phyloP scores from a whole-genome alignment of 2,329 filamentous ascomycete species.

The Fusarium citri region DNA sequence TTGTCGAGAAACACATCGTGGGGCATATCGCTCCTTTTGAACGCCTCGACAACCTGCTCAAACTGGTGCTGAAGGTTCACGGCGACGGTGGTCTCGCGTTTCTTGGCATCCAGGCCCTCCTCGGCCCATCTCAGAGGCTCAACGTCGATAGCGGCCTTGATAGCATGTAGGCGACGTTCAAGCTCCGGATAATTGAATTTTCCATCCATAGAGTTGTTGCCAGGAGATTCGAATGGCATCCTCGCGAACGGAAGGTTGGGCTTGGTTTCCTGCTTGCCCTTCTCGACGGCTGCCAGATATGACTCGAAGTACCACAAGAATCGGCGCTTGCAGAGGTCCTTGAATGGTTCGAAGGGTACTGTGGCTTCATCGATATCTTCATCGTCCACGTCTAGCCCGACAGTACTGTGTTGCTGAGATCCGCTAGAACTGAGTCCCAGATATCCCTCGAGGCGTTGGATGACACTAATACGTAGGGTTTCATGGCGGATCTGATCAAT shows the following conservation, averaged over 20 bases:
- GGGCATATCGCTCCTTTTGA: constrained; percentile 77
- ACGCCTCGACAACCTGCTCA: constrained; percentile 81
- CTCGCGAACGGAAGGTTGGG: constrained; percentile 74
- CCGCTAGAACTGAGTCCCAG: constrained; percentile 72
- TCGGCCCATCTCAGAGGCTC: constrained; percentile 79
- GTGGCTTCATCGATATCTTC: constrained; percentile 66
- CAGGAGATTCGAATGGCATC: constrained; percentile 84
- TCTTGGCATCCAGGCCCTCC: constrained; percentile 72
- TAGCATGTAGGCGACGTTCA: constrained; percentile 72
- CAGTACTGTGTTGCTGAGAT: constrained; percentile 47
- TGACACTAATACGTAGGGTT: constrained; percentile 84
- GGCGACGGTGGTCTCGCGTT: constrained; percentile 78
- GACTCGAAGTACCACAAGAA: constrained; percentile 97
- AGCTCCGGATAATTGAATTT: constrained; percentile 84
- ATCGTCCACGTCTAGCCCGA: constrained; percentile 55
- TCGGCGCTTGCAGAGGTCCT: constrained; percentile 87
- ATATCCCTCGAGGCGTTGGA: constrained; percentile 85
- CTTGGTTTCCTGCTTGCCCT: constrained; percentile 71
- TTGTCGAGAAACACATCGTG: constrained; percentile 82
- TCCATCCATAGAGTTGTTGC: constrained; percentile 86
- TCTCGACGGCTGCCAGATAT: constrained; percentile 78
- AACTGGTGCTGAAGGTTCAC: constrained; percentile 86
- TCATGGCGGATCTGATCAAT: constrained; percentile 84
- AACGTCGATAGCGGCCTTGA: constrained; percentile 76
- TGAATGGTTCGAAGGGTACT: constrained; percentile 83